Base-by-base conservation (phyloP, 2,329 filamentous ascomycete genomes). In the Stenocarpella maydis region DNA sequence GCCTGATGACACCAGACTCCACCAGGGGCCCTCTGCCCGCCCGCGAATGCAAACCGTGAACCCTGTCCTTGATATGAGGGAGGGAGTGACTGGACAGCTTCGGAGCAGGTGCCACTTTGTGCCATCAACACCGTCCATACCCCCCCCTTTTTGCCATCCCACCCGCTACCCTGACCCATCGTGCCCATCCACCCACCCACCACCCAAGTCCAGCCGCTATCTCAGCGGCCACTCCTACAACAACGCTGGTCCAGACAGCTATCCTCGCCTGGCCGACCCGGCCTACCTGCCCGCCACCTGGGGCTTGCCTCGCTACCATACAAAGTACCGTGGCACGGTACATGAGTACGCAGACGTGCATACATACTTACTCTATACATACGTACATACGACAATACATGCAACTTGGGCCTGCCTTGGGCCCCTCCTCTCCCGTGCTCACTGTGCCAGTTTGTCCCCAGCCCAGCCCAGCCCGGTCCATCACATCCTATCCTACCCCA, bases 61-160 rank as follows among this genome's bases (percentile, higher is more conserved):
- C 65, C 65, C 52, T 49, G 50, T 58, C 65, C 65, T 67, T 54
- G 64, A 49, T 50, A 45, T 63, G 67, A 49, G 34, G 50, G 67
- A 49, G 34, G 50, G 60, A 65, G 58, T 34, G 66, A 50, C 49
- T 52, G 52, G 58, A 58, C 39, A 69, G 67, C 45, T 39, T 49
- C 67, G 67, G 67, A 69, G 67, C 60, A 69, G 53, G 67, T 69
- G 67, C 67, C 67, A 69, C 58, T 49, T 69, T 55, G 60, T 69
- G 67, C 53, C 65, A 61, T 63, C 45, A 52, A 39, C 54, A 67
- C 65, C 50, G 60, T 58, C 54, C 34, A 45, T 47, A 43, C 65
- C 65, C 67, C 60, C 31, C 60, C 31, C 41, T 58, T n/a, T n/a
- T 34, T 34, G 49, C 67, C 34, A 41, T 58, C 52, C 50, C 31